Evolutionary conservation across 768 basidiomycete genomes (phyloP), one percentile per base, ranked within the genome.

Genomic region (Mycena vitilis): DNA sequence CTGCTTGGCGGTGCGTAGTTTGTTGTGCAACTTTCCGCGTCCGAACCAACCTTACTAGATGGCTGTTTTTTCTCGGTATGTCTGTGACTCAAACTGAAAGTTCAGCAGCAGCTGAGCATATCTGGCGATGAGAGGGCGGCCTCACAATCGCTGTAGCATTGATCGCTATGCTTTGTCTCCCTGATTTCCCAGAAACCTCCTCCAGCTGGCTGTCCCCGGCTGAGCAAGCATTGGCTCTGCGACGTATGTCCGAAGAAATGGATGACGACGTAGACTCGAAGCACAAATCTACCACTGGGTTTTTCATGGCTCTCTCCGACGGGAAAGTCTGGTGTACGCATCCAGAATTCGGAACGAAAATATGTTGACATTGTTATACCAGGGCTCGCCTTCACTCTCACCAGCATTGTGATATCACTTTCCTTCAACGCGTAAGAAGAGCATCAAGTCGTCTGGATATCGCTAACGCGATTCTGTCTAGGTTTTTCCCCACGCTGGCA

Each of bases 401-500:
- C 77, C 18, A 73, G 75, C 23, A 79, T 85, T 55, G 86, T 88
- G 38, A 76, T 89, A 49, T 86, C 88, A n/a, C 74, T 91, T 25
- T 87, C 86, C 4, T 93, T 92, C 81, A 89, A 90, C 74, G 88
- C 88, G 45, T 71, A 5, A 58, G 70, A 40, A 9, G 12, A 36
- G 2, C 36, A 1, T 40, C 2, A 20, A 13, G 45, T 10, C 5
- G 47, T 5, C 18, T 30, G 12, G 38, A 30, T 8, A 30, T 45
- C 51, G 13, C 22, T 56, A n/a, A 58, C 36, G 4, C 18, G 52
- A 2, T 7, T 38, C 13, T n/a, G 5, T n/a, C 9, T 23, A 71
- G 71, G 12, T 92, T 88, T 77, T 93, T 93, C 78, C 91, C 90
- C 18, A 91, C 92, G 0, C 79, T 94, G 63, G 86, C 84, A 11